Conservation (phyloP, 805 yeast species). For the Saturnispora ahearnii region DNA sequence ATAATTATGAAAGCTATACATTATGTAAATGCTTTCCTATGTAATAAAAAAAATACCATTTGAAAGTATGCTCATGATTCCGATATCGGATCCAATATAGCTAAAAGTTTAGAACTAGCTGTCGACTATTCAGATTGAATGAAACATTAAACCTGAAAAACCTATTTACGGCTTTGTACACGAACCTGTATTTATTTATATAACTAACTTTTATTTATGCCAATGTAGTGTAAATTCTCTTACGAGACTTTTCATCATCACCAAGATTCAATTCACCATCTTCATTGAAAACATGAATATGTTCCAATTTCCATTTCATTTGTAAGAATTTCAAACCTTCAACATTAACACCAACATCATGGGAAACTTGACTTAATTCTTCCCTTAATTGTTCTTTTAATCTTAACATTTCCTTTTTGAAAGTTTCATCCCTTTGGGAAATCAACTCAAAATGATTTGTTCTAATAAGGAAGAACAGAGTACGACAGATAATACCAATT, state of each 20-base stretch:
- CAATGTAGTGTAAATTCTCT: conserved; percentile 52
- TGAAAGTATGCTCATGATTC: too few species aligned
- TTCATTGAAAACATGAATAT: conserved; percentile 65
- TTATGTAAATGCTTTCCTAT: too few species aligned
- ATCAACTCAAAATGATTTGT: conserved; percentile 74
- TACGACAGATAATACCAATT: conserved; percentile 59
- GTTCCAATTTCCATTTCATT: conserved; percentile 71
- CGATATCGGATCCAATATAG: too few species aligned
- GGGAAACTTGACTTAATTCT: conserved; percentile 42
- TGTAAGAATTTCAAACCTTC: conserved; percentile 71
- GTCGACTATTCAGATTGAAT: too few species aligned
- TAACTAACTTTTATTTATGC: conserved; percentile 11
- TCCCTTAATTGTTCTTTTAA: conserved; percentile 56
- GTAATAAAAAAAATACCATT: too few species aligned
- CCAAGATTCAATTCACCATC: conserved; percentile 40
- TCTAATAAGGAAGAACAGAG: conserved; percentile 65
- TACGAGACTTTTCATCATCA: conserved; percentile 40
- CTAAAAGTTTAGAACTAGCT: too few species aligned
- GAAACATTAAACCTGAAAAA: not conserved
- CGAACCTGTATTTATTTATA: not conserved
- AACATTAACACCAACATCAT: conserved; percentile 71
- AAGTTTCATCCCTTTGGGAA: conserved; percentile 50
- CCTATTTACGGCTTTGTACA: not conserved
- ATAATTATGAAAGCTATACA: too few species aligned
- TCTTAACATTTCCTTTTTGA: conserved; percentile 54